phyloP scores from a whole-genome alignment of 768 basidiomycete genomes.

The Termitomyces sp. region DNA sequence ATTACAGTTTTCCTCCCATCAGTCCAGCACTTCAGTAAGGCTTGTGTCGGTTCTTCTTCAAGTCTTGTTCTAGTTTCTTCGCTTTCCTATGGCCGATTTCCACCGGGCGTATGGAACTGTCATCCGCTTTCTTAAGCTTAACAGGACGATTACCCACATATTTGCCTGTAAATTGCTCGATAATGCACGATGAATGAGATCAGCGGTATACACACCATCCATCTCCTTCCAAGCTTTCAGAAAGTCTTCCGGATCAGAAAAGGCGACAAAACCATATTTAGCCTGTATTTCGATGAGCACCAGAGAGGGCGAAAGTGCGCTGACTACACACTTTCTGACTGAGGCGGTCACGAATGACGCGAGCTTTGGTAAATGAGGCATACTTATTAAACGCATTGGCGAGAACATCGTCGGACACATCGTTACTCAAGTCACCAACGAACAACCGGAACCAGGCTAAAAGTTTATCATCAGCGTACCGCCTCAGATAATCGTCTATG shows the following conservation, averaged over 20 bases:
- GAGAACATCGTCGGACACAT: constrained; percentile 94
- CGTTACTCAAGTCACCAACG: constrained; percentile 96
- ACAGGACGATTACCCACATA: constrained; percentile 99
- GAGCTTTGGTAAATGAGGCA: constrained; percentile 88
- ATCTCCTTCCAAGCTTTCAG: constrained; percentile 99
- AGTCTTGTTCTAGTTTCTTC: constrained; percentile 79
- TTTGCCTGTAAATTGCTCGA: constrained; percentile 50
- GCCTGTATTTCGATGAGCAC: constrained; percentile 44
- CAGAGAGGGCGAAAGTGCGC: background rate
- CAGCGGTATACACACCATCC: constrained; percentile 71
- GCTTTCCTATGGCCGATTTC: constrained; percentile 94
- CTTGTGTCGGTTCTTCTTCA: constrained; percentile 87
- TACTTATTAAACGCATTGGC: constrained; percentile 93
- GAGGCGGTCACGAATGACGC: constrained; percentile 90
- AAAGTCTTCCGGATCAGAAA: constrained; percentile 98
- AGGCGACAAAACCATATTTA: constrained; percentile 95
- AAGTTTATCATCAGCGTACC: constrained; percentile 9
- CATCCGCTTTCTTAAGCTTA: constrained; percentile 91
- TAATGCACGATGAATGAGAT: background rate
- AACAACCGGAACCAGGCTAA: constrained; percentile 96
- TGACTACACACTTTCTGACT: constrained; percentile 72
- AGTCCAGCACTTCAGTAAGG: constrained; percentile 52
- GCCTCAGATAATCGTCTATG: constrained; percentile 11
- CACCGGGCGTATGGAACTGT: constrained; percentile 79
- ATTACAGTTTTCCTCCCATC: background rate